A percentile compares a stretch with the other conserved stretches of the same genome.
phyloP scores from a whole-genome alignment of 257 asterid species.

The Henckelia pumila region DNA sequence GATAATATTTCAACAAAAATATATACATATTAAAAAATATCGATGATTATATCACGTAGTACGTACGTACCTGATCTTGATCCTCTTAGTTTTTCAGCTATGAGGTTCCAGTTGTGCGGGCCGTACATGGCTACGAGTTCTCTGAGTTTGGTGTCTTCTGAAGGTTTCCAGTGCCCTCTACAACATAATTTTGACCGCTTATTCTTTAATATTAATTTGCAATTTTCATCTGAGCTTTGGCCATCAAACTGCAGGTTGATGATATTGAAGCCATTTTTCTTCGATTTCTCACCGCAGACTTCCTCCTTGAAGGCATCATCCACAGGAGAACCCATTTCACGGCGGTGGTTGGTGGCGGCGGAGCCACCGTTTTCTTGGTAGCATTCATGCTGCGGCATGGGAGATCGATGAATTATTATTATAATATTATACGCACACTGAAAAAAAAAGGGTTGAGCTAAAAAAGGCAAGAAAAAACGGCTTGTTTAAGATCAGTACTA shows the following conservation, averaged over 20 bases:
- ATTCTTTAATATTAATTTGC: constrained; percentile 12
- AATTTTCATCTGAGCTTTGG: constrained; percentile 27
- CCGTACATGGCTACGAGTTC: constrained; percentile 50
- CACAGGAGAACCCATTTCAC: constrained; percentile 17
- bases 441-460: too few relatives aligned
- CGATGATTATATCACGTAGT: too few relatives aligned
- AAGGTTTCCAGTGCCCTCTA: constrained; percentile 62
- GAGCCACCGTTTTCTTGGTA: constrained; percentile 16
- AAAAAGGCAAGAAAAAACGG: neutral
- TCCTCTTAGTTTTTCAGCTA: constrained; percentile 48
- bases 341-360: constrained; percentile 4
- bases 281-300: neutral
- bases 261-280: neutral
- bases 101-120: constrained; percentile 64
- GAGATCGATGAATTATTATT: neutral
- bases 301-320: constrained; percentile 3
- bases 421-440: too few relatives aligned
- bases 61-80: too few relatives aligned
- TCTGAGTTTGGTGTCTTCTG: constrained; percentile 49
- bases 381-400: constrained; percentile 25
- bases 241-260: neutral
- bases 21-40: too few relatives aligned
- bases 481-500: neutral
- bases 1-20: too few relatives aligned
- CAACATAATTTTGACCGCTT: constrained; percentile 23